Conservation (phyloP, 2,329 filamentous ascomycete genomes). For the Arthrobotrys entomopaga region DNA sequence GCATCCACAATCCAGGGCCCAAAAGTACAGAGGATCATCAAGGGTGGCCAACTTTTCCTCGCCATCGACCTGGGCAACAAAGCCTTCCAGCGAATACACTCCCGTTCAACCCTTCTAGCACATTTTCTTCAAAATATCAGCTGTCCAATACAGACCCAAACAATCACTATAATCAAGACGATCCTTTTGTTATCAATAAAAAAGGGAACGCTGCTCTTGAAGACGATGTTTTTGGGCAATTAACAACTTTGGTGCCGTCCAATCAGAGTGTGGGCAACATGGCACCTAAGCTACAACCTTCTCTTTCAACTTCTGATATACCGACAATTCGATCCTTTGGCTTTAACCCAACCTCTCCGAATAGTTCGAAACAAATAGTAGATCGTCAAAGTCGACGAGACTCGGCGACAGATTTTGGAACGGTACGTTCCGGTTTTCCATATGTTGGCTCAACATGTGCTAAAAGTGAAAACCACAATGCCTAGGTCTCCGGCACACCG, state of each 20-base stretch:
- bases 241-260: conserved; percentile 53
- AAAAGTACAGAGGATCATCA: conserved; percentile 68
- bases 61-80: conserved; percentile 73
- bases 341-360: conserved; percentile 64
- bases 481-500: conserved; percentile 36
- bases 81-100: conserved; percentile 69
- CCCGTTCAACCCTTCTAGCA: conserved; percentile 58
- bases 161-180: conserved; percentile 54
- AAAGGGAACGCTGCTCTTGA: conserved; percentile 22
- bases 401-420: conserved; percentile 56
- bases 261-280: conserved; percentile 52
- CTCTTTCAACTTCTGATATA: conserved; percentile 89
- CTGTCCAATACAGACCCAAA: conserved; percentile 58
- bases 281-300: conserved; percentile 78
- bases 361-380: conserved; percentile 56
- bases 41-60: conserved; percentile 72
- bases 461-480: conserved; percentile 15
- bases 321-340: conserved; percentile 81
- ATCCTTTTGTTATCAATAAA: conserved; percentile 57
- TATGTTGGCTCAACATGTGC: background rate
- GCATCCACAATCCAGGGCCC: conserved; percentile 76
- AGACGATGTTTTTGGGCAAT: conserved; percentile 30
- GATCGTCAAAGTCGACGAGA: conserved; percentile 57
- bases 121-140: conserved; percentile 58
- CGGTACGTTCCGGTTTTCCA: conserved; percentile 20